phyloP scores from a whole-genome alignment of 1,284 basidiomycete genomes.

The Leccinum holopus region DNA sequence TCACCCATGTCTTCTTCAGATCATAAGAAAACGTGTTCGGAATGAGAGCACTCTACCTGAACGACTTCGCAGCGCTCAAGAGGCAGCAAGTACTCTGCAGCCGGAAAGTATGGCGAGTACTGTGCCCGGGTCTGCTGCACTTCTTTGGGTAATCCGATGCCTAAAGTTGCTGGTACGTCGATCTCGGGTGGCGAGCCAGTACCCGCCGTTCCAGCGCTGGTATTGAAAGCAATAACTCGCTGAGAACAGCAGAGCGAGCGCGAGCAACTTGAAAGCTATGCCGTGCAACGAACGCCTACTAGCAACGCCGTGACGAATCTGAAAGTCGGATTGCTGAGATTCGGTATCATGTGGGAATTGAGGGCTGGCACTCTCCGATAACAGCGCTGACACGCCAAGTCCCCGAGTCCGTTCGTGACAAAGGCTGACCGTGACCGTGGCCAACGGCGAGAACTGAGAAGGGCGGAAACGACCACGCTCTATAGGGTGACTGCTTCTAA shows the following conservation, averaged over 20 bases:
- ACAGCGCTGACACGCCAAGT: too few relatives aligned
- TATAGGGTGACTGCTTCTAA: too few relatives aligned
- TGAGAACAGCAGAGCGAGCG: conserved; percentile 19
- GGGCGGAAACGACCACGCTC: too few relatives aligned
- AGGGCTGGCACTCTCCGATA: not conserved
- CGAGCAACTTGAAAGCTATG: not conserved
- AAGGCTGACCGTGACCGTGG: too few relatives aligned
- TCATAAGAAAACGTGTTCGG: not conserved
- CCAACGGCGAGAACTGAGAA: too few relatives aligned
- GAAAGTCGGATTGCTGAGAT: not conserved
- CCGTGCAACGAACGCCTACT: not conserved
- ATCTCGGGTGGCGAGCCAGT: not conserved
- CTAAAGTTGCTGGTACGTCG: not conserved
- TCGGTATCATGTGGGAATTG: not conserved
- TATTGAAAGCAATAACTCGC: conserved; percentile 14
- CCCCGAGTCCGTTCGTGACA: too few relatives aligned
- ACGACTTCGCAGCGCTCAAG: conserved; percentile 52
- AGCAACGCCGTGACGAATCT: not conserved
- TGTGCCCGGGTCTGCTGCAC: conserved; percentile 49
- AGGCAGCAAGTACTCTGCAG: conserved; percentile 45
- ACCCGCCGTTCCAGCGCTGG: conserved; percentile 6
- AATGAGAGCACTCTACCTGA: conserved; percentile 42
- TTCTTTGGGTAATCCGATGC: conserved; percentile 19
- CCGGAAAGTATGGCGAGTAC: conserved; percentile 59
- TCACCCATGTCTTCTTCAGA: not conserved